Conservation (phyloP, 345 rosid species). For the Kandelia obovata region DNA sequence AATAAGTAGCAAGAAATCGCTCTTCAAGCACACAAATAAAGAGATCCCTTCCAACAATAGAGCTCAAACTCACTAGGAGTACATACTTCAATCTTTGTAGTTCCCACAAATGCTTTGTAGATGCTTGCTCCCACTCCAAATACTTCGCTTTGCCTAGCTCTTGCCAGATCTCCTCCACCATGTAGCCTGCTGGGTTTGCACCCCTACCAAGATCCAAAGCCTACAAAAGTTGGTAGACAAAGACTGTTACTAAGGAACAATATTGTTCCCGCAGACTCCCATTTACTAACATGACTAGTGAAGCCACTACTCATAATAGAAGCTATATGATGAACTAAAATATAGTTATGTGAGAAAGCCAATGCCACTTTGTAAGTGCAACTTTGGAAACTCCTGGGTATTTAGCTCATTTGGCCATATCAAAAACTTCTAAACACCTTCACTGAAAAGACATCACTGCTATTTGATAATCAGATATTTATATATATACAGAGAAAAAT, state of each 20-base stretch:
- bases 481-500: too few relatives aligned
- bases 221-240: slow-evolving; percentile 24
- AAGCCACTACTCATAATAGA: not conserved
- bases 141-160: slow-evolving; percentile 86
- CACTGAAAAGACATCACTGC: too few relatives aligned
- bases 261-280: not conserved
- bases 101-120: slow-evolving; percentile 66
- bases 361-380: not conserved
- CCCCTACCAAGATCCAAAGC: slow-evolving; percentile 88
- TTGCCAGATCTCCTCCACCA: slow-evolving; percentile 90
- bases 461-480: too few relatives aligned
- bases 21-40: not conserved
- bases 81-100: slow-evolving; percentile 81
- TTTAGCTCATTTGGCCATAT: too few relatives aligned
- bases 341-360: not conserved
- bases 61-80: slow-evolving; percentile 30
- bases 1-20: not conserved
- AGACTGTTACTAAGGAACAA: not conserved
- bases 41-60: not conserved
- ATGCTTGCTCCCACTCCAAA: slow-evolving; percentile 68
- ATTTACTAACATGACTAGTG: not conserved
- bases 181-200: slow-evolving; percentile 54
- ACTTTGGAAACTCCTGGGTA: too few relatives aligned
- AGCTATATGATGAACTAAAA: not conserved
- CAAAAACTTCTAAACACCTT: too few relatives aligned